Base-by-base conservation (phyloP, 2,329 filamentous ascomycete species). In the Alternaria consortialis region DNA sequence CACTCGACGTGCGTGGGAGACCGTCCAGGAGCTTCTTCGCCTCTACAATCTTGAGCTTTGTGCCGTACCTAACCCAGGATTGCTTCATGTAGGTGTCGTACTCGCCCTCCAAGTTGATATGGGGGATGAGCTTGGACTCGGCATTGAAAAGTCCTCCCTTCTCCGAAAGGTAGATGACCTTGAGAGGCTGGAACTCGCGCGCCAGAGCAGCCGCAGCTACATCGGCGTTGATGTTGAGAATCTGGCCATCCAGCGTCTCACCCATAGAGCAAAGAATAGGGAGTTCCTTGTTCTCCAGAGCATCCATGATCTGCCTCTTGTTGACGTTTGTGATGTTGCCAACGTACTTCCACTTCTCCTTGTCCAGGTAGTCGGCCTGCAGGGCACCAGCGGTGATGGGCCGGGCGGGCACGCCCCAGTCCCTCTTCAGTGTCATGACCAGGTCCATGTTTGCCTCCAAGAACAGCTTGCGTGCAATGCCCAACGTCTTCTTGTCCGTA, bases 161-260 rank as follows among this genome's bases (percentile, higher is more conserved):
- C 83, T 99, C 95, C 5, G 93, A 96, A n/a, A 98, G 86, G 79
- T 97, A 99, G 62, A 99, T 94, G 63, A 98, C 94, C 88, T 99
- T 99, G 73, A 98, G 84, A 27, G 95, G 95, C 80, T 98, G 90
- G 55, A 99, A 84, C 58, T 91, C 88, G 62, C 92, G 90, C 25
- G 95, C 94, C 63, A 99, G 85, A 82, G 97, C 94, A 67, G 94
- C 94, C 31, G 95, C 95, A 36, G 94, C 94, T 63, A 97, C 94
- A 80, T 99, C 95, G 36, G 95, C 95, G 75, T 99, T 99, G 78
- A 99, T 95, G 76, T 99, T 99, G 66, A 99, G 86, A 53, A 98
- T 89, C 79, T 94, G 93, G 8, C 95, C 95, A 66, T 97, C 93
- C 47, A 89, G 86, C 23, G 91, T 94, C 84, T 98, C 94, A 9